Evolutionary conservation across 306 rosid genomes (phyloP).

Genomic region (Hippophae rhamnoides): DNA sequence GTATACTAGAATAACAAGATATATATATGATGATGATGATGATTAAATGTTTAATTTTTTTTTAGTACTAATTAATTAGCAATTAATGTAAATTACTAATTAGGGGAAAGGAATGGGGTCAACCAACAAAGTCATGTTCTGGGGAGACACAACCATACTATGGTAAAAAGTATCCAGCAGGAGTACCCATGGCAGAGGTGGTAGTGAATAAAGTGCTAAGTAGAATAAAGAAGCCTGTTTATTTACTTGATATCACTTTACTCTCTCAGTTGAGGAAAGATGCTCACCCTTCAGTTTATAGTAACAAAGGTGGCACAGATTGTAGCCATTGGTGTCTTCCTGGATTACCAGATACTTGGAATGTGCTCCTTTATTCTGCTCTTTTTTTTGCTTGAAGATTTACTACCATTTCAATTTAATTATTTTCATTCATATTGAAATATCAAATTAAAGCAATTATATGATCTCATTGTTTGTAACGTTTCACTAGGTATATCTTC

Average conservation of each 20-base stretch:
- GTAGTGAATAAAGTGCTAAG: conserved; percentile 71
- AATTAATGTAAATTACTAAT: neutral
- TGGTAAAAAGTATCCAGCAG: conserved; percentile 76
- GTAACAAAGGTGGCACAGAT: conserved; percentile 44
- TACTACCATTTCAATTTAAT: neutral
- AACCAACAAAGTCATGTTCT: conserved; percentile 65
- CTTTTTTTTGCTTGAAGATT: conserved; percentile 39
- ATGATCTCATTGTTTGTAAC: no score
- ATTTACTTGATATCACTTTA: conserved; percentile 61
- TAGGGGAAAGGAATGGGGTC: conserved; percentile 88
- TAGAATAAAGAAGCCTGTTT: conserved; percentile 55
- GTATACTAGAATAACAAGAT: neutral
- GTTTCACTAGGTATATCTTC: no score
- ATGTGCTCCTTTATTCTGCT: conserved; percentile 55
- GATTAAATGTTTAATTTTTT: neutral
- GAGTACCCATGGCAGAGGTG: conserved; percentile 69
- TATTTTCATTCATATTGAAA: neutral
- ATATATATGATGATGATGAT: no score
- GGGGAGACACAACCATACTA: conserved; percentile 50
- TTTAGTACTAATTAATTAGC: neutral
- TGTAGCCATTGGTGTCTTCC: conserved; percentile 99
- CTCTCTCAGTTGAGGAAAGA: conserved; percentile 81
- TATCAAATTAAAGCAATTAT: neutral
- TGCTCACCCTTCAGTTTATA: conserved; percentile 68
- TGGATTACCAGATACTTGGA: conserved; percentile 95